These are phyloP conservation scores for Backusella morwellensis DNA, from an alignment of 192 early-diverging fungal genomes.

Conservation along the genomic window DNA sequence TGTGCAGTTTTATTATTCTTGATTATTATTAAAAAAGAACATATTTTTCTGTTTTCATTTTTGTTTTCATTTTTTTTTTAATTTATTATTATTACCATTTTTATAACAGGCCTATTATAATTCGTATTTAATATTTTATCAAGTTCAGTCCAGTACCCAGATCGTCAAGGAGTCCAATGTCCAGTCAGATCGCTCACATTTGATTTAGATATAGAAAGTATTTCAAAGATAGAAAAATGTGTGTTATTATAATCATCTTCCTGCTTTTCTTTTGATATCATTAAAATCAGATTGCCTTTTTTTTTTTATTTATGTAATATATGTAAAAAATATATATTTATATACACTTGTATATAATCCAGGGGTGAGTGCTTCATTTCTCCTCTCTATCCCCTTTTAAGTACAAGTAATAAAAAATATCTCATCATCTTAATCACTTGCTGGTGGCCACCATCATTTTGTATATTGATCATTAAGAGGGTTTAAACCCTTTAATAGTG, in stretches of 20 bases:
- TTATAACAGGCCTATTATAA: not conserved
- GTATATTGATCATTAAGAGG: not conserved
- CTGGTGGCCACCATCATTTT: not conserved
- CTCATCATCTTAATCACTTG: too few species aligned
- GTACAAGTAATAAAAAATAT: too few species aligned
- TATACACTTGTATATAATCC: not conserved
- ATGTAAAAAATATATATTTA: not conserved
- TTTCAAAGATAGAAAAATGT: not conserved
- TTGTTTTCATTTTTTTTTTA: conserved; percentile 1
- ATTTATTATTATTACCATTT: conserved; percentile 1
- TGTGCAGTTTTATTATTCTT: not conserved
- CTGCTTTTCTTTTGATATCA: not conserved
- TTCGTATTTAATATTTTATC: not conserved
- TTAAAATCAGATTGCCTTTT: not conserved
- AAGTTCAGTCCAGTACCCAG: not conserved
- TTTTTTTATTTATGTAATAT: not conserved
- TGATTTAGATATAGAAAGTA: not conserved
- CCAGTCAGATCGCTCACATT: not conserved
- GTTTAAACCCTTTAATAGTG: not conserved
- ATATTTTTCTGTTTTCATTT: not conserved
- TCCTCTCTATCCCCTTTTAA: not conserved
- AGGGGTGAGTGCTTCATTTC: not conserved
- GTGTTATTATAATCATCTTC: not conserved
- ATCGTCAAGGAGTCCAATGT: not conserved
- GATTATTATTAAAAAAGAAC: not conserved